phyloP scores from a whole-genome alignment of 2,329 filamentous ascomycete species.

The Penicillium sp. region DNA sequence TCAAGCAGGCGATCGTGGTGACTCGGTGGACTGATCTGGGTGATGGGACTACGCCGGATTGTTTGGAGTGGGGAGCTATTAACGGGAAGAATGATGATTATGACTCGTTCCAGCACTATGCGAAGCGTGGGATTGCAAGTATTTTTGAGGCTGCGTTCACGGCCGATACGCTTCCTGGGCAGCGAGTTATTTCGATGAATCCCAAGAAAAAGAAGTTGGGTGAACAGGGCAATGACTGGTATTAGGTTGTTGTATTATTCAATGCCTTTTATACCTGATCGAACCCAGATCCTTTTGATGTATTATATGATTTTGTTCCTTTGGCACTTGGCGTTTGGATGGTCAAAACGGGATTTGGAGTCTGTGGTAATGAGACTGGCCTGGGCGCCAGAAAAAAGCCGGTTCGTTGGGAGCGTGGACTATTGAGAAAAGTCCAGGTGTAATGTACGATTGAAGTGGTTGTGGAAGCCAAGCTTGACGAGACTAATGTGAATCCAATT shows the following conservation, averaged over 20 bases:
- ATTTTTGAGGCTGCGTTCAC: constrained; percentile 59
- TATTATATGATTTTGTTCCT: not conserved
- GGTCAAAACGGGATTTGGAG: not conserved
- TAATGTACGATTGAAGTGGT: no score
- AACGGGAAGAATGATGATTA: constrained; percentile 49
- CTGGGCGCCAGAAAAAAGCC: not conserved
- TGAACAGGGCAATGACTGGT: constrained; percentile 59
- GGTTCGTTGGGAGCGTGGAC: no score
- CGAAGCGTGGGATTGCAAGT: constrained; percentile 56
- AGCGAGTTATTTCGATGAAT: constrained; percentile 59
- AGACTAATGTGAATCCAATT: not conserved
- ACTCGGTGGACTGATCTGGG: constrained; percentile 64
- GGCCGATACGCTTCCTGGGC: constrained; percentile 55
- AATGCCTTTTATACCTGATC: not conserved
- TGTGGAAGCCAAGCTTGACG: no score
- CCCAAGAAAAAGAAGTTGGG: constrained; percentile 54
- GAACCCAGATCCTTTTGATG: not conserved
- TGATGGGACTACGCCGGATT: constrained; percentile 49
- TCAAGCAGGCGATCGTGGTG: constrained; percentile 60
- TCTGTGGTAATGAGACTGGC: not conserved
- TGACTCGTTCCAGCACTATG: constrained; percentile 55
- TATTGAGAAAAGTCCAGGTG: no score
- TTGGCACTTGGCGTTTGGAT: not conserved
- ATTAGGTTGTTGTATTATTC: constrained; percentile 39
- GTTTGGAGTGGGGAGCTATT: constrained; percentile 56